Evolutionary conservation across 1,284 basidiomycete genomes (phyloP).

Genomic region (Leucocoprinus gongylophorus): DNA sequence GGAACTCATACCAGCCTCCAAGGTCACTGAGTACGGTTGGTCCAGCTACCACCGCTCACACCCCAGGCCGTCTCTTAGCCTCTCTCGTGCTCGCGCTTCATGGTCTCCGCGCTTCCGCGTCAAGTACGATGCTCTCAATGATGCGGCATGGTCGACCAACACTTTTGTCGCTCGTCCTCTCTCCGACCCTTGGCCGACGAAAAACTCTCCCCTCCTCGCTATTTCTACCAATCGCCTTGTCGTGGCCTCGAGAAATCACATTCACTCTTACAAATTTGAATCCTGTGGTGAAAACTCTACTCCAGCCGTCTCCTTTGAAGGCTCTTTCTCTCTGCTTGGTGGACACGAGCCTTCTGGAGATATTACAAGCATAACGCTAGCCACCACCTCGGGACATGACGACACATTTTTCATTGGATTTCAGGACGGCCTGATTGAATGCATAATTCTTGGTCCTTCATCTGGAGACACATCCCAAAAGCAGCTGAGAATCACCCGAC

Average conservation of each 20-base stretch:
- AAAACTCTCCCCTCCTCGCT: slow-evolving; percentile 53
- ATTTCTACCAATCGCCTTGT: slow-evolving; percentile 51
- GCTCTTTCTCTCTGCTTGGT: slow-evolving; percentile 36
- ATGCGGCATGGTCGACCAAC: slow-evolving; percentile 46
- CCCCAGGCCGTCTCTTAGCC: slow-evolving; percentile 47
- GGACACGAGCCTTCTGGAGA: slow-evolving; percentile 35
- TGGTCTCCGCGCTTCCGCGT: slow-evolving; percentile 45
- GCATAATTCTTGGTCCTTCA: slow-evolving; percentile 18
- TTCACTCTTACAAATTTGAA: slow-evolving; percentile 54
- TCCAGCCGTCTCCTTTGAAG: slow-evolving; percentile 45
- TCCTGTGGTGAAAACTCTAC: slow-evolving; percentile 21
- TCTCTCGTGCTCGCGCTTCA: slow-evolving; percentile 35
- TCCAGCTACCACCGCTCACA: slow-evolving; percentile 41
- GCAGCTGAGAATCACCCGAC: slow-evolving; percentile 12
- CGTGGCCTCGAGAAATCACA: slow-evolving; percentile 52
- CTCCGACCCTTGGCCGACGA: slow-evolving; percentile 53
- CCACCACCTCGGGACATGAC: slow-evolving; percentile 43
- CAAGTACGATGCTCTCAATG: slow-evolving; percentile 47
- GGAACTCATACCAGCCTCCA: slow-evolving; percentile 5
- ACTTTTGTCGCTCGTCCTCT: slow-evolving; percentile 62
- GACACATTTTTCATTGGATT: slow-evolving; percentile 53
- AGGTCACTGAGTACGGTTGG: slow-evolving; percentile 64
- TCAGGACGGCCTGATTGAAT: slow-evolving; percentile 52
- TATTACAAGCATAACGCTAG: slow-evolving; percentile 44
- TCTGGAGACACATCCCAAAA: background rate